Base-by-base conservation (phyloP, 805 yeast genomes). In the Lachancea lanzarotensis region DNA sequence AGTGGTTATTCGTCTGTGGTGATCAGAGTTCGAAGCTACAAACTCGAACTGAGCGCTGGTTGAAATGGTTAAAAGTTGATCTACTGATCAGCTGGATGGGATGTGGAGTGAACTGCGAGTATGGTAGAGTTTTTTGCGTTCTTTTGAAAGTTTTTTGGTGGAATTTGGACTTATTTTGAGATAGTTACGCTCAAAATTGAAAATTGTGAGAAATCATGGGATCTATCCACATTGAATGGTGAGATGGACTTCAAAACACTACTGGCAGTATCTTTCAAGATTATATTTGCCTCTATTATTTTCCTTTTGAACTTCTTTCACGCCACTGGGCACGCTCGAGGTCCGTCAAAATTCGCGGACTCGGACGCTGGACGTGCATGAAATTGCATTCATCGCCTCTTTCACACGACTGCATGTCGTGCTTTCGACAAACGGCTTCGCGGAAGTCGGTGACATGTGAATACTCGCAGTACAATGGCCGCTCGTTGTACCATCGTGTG, bases 381-480 rank as follows among this genome's bases (percentile, higher is more conserved):
- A 85, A 89, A 63, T 90, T 90, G 65, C 98, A 90, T 56, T 76
- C 75, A 27, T 81, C 84, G 2, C 89, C 91, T 59, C 97, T 74
- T n/a, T 73, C 75, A 59, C 98, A 90, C 12, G 67, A 68, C 19
- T 71, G 65, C 2, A 70, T 64, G 32, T 81, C 86, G 56, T 82
- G 82, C 35, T 83, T 83, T 34, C 86, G 71, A 59, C 98, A 90
- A 44, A 78, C 72, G 11, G 95, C 84, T 45, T 82, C 93, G 37
- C 73, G 69, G 52, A 85, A 78, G 56, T 75, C 79, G 3, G 73
- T 64, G 16, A 86, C 90, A 12, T 96, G 93, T 19, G 87, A 76
- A 22, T 86, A 68, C 55, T 86, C 93, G 56, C 87, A 79, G 60
- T 79, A 84, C 0, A 90, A 78, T 0, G 97, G 98, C 45, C 81